Base-by-base conservation (phyloP, 352 stramenopile genomes). In the Globisporangium solare region DNA sequence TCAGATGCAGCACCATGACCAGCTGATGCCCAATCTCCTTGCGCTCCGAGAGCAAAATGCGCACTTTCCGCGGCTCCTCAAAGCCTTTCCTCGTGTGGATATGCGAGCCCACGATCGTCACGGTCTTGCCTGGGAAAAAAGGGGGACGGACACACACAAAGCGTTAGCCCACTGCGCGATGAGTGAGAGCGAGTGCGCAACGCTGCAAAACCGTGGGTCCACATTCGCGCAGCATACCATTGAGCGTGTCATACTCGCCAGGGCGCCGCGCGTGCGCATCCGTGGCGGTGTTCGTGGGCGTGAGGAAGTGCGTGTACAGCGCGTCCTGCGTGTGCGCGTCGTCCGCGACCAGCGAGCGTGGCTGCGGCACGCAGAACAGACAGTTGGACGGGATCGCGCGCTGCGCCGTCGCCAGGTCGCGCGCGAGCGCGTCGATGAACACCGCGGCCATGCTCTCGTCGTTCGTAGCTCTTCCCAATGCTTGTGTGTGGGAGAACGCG, bases 41-140 rank as follows among this genome's bases (percentile, higher is more conserved):
- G 50, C 74, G 67, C 56, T 90, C 80, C 0, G 80, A 88, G 58
- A 92, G 64, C 48, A 92, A 56, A 47, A 92, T 88, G 22, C 83
- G 71, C 21, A 92, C 78, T 56, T 84, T 76, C 43, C 83, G 66
- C 18, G 55, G 54, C 22, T 81, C 78, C 1, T 49, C 52, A 64
- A 90, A 90, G 11, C 83, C 79, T 5, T 56, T 59, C 0, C 64
- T 56, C 5, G 79, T 86, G 41, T 75, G 58, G 14, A 92, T 63
- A 48, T 88, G 71, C 13, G 76, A 83, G 47, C 79, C 83, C 35
- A 74, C 41, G 51, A 92, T 70, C 5, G 65, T 45, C 18, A 88
- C 76, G 6, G 65, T 56, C 61, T 82, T 83, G 47, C 76, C 78
- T 88, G 54, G 39, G 7, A 35, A 35, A n/a, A n/a, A n/a, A n/a